These are phyloP conservation scores for Rhodotorula sp. DNA, from an alignment of 1,284 basidiomycete species.

Conservation along the genomic window DNA sequence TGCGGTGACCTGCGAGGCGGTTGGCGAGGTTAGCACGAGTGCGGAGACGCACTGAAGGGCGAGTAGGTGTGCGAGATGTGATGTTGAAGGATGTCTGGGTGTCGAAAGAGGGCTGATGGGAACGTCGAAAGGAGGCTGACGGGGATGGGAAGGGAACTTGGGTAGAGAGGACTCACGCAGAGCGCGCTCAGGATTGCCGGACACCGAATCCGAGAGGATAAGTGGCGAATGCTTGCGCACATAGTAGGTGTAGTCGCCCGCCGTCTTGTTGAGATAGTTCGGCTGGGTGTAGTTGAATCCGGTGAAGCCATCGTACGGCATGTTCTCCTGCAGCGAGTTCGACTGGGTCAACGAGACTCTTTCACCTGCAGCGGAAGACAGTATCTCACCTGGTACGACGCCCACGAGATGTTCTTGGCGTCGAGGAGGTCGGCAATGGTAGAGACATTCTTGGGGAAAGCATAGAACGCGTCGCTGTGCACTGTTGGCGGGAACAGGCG, in stretches of 20 bases:
- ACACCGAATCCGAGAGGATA: slow-evolving; percentile 50
- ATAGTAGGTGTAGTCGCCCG: slow-evolving; percentile 52
- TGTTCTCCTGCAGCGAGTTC: slow-evolving; percentile 57
- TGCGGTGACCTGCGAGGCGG: slow-evolving; percentile 53
- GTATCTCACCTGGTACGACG: slow-evolving; percentile 60
- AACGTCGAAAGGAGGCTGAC: too few species aligned
- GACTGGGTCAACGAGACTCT: too few species aligned
- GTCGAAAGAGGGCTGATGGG: too few species aligned
- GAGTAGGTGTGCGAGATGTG: too few species aligned
- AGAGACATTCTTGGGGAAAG: slow-evolving; percentile 53
- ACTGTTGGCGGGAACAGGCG: slow-evolving; percentile 33
- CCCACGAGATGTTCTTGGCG: slow-evolving; percentile 56
- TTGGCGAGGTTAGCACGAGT: too few species aligned
- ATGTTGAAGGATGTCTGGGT: too few species aligned
- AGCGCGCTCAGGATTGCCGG: slow-evolving; percentile 53
- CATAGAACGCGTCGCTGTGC: slow-evolving; percentile 54
- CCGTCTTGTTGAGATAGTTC: slow-evolving; percentile 54
- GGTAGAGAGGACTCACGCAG: slow-evolving; percentile 42
- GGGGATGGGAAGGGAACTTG: too few species aligned
- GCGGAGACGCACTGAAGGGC: too few species aligned
- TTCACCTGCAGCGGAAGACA: slow-evolving; percentile 26
- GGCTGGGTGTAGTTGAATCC: slow-evolving; percentile 53
- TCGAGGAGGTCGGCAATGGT: slow-evolving; percentile 66
- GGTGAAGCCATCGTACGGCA: slow-evolving; percentile 57
- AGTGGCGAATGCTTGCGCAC: slow-evolving; percentile 42